Base-by-base conservation (phyloP, 805 yeast species). In the Torulaspora gathmanii region DNA sequence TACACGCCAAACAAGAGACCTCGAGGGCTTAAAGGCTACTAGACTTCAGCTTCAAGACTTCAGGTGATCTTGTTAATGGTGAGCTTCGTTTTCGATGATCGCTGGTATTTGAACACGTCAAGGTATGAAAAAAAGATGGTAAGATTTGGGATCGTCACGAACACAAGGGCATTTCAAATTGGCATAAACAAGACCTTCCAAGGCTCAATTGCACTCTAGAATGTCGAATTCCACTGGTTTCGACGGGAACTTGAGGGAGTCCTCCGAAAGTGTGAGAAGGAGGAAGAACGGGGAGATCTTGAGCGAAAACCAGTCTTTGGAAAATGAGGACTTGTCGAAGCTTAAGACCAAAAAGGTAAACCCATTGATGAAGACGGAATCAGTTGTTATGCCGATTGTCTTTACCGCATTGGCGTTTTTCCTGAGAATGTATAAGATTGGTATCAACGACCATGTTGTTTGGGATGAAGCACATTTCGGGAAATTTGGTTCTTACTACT, bases 381-480 rank as follows among this genome's bases (percentile, higher is more conserved):
- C 71, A 4, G 42, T 63, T 36, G 42, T 68, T 15, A 72, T 73
- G 40, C 79, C 82, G 1, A 22, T 75, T 3, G 5, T 71, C 0
- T 61, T 77, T 37, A 75, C 81, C 0, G 51, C 57, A 0, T 16
- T 75, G 4, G 72, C 86, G 2, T 67, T 76, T 23, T 77, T 71
- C 48, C 75, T 81, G 6, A 73, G 93, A 56, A 71, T 82, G 50
- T 74, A 80, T 56, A 72, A 75, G 39, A 80, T 86, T 40, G 80
- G 77, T 17, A 65, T 68, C 26, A 74, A 80, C 46, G 64, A 75
- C 40, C 73, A 71, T 44, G 91, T 86, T 38, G 83, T 84, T 7
- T 86, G 95, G 95, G 95, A 86, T 69, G 95, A 86, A 64, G 93
- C 95, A 5, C 95, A 86, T 70, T 86, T 86, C 63, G 95, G 93